Evolutionary conservation across 2,329 filamentous ascomycete species (phyloP).

Genomic region (Leptosphaerulina australis): DNA sequence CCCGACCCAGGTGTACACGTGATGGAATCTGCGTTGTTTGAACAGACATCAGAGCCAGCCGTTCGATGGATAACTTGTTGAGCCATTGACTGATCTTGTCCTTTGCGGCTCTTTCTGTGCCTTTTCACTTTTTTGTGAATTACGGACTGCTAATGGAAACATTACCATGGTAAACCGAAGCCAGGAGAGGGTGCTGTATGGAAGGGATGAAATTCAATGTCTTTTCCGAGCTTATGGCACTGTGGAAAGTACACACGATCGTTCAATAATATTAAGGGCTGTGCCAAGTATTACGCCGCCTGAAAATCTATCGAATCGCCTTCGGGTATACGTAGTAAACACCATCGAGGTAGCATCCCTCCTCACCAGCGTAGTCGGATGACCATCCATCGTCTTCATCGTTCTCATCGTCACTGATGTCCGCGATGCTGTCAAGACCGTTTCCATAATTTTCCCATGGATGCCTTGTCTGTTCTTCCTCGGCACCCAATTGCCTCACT

Average conservation of each 20-base stretch:
- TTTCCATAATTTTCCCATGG: slow-evolving; percentile 10
- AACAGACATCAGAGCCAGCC: too few species aligned
- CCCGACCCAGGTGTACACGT: too few species aligned
- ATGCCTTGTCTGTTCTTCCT: slow-evolving; percentile 1
- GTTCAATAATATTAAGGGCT: slow-evolving; percentile 1
- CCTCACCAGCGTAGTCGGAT: background rate
- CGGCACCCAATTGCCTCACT: background rate
- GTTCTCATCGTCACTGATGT: background rate
- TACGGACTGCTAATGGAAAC: too few species aligned
- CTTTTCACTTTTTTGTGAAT: too few species aligned
- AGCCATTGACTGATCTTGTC: too few species aligned
- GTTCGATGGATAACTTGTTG: too few species aligned
- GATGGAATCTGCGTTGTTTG: too few species aligned
- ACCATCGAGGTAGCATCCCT: background rate
- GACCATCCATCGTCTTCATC: background rate
- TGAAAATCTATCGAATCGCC: background rate
- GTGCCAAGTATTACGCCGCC: background rate
- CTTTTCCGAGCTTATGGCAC: background rate
- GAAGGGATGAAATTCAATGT: background rate
- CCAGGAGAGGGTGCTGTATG: too few species aligned
- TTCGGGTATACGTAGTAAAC: slow-evolving; percentile 4
- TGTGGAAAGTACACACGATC: background rate
- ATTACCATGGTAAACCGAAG: too few species aligned
- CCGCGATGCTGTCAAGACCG: slow-evolving; percentile 7
- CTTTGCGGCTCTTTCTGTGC: too few species aligned